Evolutionary conservation across 768 basidiomycete genomes (phyloP).

Genomic region (Cyclocybe cylindracea): DNA sequence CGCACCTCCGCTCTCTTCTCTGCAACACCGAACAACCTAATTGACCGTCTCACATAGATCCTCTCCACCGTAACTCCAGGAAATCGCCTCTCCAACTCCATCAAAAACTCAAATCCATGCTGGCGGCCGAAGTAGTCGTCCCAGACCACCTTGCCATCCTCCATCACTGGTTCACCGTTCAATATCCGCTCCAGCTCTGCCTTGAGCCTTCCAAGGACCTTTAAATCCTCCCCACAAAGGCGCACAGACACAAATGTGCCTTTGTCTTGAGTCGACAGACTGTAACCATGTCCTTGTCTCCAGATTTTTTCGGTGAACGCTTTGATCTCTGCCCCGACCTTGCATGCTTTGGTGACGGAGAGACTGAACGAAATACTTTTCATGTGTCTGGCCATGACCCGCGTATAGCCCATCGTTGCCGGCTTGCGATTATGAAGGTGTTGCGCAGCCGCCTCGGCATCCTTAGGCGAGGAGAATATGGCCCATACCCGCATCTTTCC

Average conservation of each 20-base stretch:
- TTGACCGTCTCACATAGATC: conserved; percentile 38
- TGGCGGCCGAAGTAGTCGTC: conserved; percentile 56
- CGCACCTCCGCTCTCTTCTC: conserved; percentile 40
- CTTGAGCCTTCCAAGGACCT: conserved; percentile 57
- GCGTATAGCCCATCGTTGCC: conserved; percentile 43
- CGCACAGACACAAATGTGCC: conserved; percentile 36
- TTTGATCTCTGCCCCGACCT: conserved; percentile 45
- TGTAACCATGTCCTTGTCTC: conserved; percentile 26
- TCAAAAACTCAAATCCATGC: conserved; percentile 46
- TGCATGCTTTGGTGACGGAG: conserved; percentile 33
- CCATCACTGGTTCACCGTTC: conserved; percentile 57
- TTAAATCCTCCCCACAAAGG: conserved; percentile 50
- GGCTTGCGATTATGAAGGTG: conserved; percentile 50
- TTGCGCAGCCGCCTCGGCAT: conserved; percentile 52
- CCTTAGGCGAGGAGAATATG: conserved; percentile 48
- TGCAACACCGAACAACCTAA: conserved; percentile 58
- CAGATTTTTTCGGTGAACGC: conserved; percentile 40
- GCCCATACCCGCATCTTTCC: conserved; percentile 57
- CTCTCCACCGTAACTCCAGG: conserved; percentile 44
- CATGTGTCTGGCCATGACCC: conserved; percentile 53
- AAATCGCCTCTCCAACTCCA: conserved; percentile 37
- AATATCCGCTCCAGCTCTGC: conserved; percentile 60
- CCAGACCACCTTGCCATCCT: conserved; percentile 60
- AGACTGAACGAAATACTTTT: conserved; percentile 52
- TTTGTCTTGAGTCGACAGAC: conserved; percentile 21